phyloP scores from a whole-genome alignment of 305 asterid species.

The Solanum chacoense region DNA sequence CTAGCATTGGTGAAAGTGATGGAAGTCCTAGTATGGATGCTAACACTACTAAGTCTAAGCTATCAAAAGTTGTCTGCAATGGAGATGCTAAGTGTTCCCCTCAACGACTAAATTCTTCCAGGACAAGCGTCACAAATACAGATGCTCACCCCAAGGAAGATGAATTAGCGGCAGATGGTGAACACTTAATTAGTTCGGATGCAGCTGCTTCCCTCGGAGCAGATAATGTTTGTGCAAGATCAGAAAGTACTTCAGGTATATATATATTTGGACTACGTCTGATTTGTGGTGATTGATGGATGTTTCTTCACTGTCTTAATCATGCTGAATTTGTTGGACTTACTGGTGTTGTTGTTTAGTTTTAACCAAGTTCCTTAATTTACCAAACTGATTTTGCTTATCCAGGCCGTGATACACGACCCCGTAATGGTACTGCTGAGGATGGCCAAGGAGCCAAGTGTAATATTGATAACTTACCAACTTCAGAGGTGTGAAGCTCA shows the following conservation, averaged over 20 bases:
- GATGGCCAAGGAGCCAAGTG: conserved; percentile 35
- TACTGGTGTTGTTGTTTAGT: not conserved
- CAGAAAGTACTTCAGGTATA: conserved; percentile 26
- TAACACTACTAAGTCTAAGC: conserved; percentile 38
- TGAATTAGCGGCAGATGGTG: conserved; percentile 29
- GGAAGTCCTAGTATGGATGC: conserved; percentile 48
- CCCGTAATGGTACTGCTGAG: conserved; percentile 33
- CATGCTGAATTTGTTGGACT: not conserved
- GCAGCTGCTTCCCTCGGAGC: conserved; percentile 29
- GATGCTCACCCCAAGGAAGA: conserved; percentile 39
- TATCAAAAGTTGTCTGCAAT: conserved; percentile 38
- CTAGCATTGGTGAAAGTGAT: conserved; percentile 45
- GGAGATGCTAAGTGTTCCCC: conserved; percentile 54
- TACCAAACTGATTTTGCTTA: conserved; percentile 15
- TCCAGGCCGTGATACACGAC: conserved; percentile 36
- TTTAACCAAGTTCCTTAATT: conserved; percentile 3
- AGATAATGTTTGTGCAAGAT: conserved; percentile 22
- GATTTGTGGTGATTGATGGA: not conserved
- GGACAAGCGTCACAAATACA: conserved; percentile 29
- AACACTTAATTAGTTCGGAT: conserved; percentile 35
- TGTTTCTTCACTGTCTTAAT: not conserved
- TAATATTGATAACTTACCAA: conserved; percentile 23
- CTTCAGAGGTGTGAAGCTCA: conserved; percentile 46
- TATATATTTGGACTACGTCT: not conserved
- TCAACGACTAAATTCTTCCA: conserved; percentile 26